Percentiles rank a stretch among this genome's conserved stretches.
Evolutionary conservation across 225 moss, liverwort and hornwort species (phyloP).

Genomic region (Thuidium tamariscinum): DNA sequence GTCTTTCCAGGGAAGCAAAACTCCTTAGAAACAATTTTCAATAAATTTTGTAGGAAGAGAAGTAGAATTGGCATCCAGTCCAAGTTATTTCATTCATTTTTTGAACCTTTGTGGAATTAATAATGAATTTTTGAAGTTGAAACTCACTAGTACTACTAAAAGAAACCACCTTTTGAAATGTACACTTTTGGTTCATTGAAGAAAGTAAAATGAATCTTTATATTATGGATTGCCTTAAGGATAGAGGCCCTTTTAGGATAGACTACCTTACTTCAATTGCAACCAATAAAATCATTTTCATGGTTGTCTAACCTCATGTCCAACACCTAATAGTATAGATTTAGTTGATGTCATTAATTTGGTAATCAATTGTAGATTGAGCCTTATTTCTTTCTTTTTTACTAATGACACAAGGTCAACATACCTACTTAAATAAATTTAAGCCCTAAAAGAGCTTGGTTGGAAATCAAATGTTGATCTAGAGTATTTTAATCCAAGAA

Average conservation of each 20-base stretch:
- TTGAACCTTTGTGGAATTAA: not conserved
- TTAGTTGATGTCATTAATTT: not conserved
- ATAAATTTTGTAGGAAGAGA: not conserved
- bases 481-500: not conserved
- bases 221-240: not conserved
- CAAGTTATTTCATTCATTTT: not conserved
- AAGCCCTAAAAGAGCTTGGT: not conserved
- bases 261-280: not conserved
- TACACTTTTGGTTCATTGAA: not conserved
- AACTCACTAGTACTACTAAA: too few relatives aligned
- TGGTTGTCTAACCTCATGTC: too few relatives aligned
- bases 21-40: not conserved
- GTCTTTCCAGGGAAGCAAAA: not conserved
- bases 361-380: not conserved
- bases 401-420: too few relatives aligned
- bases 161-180: not conserved
- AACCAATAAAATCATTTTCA: not conserved
- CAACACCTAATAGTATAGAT: rapidly evolving
- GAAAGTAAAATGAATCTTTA: not conserved
- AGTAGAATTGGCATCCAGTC: not conserved
- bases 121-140: not conserved
- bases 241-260: too few relatives aligned
- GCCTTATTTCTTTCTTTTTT: not conserved
- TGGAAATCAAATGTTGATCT: rapidly evolving
- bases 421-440: too few relatives aligned